phyloP scores from a whole-genome alignment of 2,329 filamentous ascomycete species.

The Penicillium fuscoglaucum region DNA sequence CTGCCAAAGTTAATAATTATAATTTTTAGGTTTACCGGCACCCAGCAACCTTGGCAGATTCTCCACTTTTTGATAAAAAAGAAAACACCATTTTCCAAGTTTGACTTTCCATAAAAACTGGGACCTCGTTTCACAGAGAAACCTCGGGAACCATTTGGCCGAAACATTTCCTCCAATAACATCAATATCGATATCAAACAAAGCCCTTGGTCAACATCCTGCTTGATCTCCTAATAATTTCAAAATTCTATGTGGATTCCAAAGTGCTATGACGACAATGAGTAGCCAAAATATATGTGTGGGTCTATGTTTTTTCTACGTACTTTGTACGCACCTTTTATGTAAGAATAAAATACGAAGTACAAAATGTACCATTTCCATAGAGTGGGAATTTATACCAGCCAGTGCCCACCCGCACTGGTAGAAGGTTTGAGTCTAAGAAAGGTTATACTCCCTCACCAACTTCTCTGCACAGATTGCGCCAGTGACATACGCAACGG shows the following conservation, averaged over 20 bases:
- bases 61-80: background rate
- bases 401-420: background rate
- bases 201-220: background rate
- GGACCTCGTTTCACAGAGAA: background rate
- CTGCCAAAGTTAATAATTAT: background rate
- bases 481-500: constrained; percentile 56
- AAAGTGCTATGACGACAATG: background rate
- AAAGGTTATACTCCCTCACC: constrained; percentile 46
- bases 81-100: background rate
- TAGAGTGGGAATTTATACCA: background rate
- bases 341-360: background rate
- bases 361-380: background rate
- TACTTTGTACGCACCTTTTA: background rate
- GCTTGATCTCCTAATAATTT: background rate
- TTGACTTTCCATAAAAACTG: background rate
- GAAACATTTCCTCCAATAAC: background rate
- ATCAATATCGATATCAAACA: background rate
- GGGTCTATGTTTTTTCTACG: background rate
- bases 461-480: constrained; percentile 55
- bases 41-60: background rate
- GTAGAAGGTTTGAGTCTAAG: constrained; percentile 1
- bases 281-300: background rate
- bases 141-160: background rate
- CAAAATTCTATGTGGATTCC: background rate
- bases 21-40: background rate